Percentiles rank a stretch among this genome's conserved stretches.
Evolutionary conservation across 164 flowering plant genomes (phyloP).

Genomic region (Warburgia ugandensis): DNA sequence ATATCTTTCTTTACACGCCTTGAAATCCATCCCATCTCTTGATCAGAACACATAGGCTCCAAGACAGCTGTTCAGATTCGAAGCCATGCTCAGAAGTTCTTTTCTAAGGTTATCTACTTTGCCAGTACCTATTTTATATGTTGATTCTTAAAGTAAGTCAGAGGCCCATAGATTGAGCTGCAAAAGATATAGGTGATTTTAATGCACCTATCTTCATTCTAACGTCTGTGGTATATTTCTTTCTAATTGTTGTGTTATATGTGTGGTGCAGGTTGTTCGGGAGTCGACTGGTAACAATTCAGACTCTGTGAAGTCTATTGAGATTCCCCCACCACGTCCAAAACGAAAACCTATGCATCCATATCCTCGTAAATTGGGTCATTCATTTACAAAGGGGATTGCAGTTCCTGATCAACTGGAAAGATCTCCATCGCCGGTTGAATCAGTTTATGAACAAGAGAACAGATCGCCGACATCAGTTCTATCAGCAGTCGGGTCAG

Average conservation of each 20-base stretch:
- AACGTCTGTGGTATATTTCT: too few species aligned
- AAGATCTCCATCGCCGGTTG: conserved; percentile 32
- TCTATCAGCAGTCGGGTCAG: conserved; percentile 43
- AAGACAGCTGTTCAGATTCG: conserved; percentile 93
- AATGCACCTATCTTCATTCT: too few species aligned
- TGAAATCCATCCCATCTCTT: conserved; percentile 7
- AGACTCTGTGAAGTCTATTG: conserved; percentile 41
- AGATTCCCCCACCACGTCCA: conserved; percentile 90
- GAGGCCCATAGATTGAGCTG: conserved; percentile 7
- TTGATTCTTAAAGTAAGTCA: conserved; percentile 20
- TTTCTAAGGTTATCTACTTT: conserved; percentile 59
- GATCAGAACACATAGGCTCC: conserved; percentile 70
- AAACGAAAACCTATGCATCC: conserved; percentile 82
- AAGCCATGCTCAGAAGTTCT: conserved; percentile 93
- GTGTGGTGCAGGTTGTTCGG: conserved; percentile 44
- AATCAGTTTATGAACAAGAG: conserved; percentile 32
- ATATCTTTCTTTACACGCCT: background rate
- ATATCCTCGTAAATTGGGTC: conserved; percentile 64
- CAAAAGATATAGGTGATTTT: too few species aligned
- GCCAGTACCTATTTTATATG: conserved; percentile 14
- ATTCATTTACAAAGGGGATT: conserved; percentile 18
- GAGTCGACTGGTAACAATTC: conserved; percentile 34
- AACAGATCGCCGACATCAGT: conserved; percentile 62
- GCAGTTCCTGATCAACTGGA: conserved; percentile 14
- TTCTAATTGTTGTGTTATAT: conserved; percentile 8